Base-by-base conservation (phyloP, 306 rosid genomes). In the Biancaea sappan region DNA sequence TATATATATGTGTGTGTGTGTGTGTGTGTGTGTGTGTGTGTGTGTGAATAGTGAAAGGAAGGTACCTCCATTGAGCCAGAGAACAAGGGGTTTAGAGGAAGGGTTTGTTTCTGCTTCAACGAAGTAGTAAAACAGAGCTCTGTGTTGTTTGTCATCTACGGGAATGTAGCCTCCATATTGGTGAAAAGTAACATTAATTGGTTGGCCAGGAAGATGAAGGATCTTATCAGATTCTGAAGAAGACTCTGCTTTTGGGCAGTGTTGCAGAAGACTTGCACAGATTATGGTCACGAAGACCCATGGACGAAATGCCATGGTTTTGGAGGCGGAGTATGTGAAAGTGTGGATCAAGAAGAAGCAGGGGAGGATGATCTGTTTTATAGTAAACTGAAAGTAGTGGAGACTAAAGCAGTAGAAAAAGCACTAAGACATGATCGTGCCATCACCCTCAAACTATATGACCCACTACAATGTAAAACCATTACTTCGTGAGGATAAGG, bases 141-240 rank as follows among this genome's bases (percentile, higher is more conserved):
- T 14, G 6, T 44, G 50, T 44, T 44, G 2, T 14, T 31, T 47
- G 19, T 76, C 73, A 69, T 77, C 79, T 11, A 82, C 52, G 41
- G 65, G 53, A 41, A 82, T 51, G 41, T 77, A 85, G 24, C 87
- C 86, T 4, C 79, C 72, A 77, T 25, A 80, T 19, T 82, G 89
- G 46, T 73, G 82, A 66, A 85, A 85, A 26, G 10, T 57, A 24
- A 79, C 86, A 7, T 22, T 38, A 10, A n/a, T n/a, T n/a, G 89
- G 86, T 32, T 85, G 89, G 5, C 87, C 81, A 24, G 89, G 89
- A 16, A 79, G 57, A 5, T 75, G 79, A 18, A 41, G 19, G 29
- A 71, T 75, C 47, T 75, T 75, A 8, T 77, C 59, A 8, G 61
- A 73, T 58, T 58, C 78, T 22, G 80, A n/a, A 34, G 26, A n/a